Evolutionary conservation across 805 yeast species (phyloP), one percentile per base, ranked within the genome.

Genomic region (Phaffomyces opuntiae): DNA sequence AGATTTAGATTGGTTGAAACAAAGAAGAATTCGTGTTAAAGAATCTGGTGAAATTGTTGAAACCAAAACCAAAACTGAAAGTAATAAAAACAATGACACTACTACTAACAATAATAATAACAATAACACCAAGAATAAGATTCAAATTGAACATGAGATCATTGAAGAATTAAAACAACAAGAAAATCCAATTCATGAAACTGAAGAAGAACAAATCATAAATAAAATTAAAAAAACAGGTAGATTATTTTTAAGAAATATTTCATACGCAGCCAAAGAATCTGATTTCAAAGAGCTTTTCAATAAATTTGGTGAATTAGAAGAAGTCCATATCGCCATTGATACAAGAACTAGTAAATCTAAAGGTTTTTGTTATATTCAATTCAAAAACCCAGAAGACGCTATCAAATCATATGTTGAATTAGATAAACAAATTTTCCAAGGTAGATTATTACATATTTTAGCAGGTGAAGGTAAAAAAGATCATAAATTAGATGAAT

Each of bases 401-500:
- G 99, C 99, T 0, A 78, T 83, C 1, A 60, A 66, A 27, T 98
- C 98, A 0, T 90, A 72, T 61, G 64, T 73, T 33, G 76, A 73
- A 13, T 69, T 90, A 42, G 99, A 93, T 64, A 89, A 87, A 57
- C 84, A 85, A 58, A 83, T 87, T 61, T 91, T 87, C 70, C 98
- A 93, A 67, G 99, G 99, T 43, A 79, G 99, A 55, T 72, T 93
- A 43, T 66, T 93, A 42, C 99, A 93, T 64, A 83, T 93, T 49
- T 67, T 93, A 44, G 90, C 96, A 14, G 97, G 84, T 3, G 82
- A 87, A 42, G 78, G 76, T 41, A 88, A 88, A 65, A 86, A 89
- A 51, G 83, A 80, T 42, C 95, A 88, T 60, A 74, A 80, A 46
- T 67, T 93, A 38, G 96, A 89, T 62, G 99, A 93, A 61, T 88